These are phyloP conservation scores for Exophiala xenobiotica DNA, from an alignment of 2,329 filamentous ascomycete species.

Conservation along the genomic window DNA sequence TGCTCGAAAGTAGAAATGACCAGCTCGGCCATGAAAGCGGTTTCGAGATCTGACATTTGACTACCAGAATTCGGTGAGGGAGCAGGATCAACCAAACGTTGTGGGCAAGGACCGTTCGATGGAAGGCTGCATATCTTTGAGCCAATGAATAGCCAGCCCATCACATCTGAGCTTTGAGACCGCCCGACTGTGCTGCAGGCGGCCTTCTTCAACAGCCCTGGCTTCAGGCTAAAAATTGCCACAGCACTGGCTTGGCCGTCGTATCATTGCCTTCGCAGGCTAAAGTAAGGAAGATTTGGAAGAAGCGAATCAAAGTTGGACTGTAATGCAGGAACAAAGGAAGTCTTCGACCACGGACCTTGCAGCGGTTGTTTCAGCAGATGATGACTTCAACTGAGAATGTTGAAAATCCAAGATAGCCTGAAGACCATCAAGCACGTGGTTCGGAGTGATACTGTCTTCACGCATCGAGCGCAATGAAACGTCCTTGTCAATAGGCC, in stretches of 20 bases:
- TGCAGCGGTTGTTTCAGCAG: conserved; percentile 25
- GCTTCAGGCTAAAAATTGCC: conserved; percentile 28
- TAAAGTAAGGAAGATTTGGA: conserved; percentile 20
- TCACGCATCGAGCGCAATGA: conserved; percentile 1
- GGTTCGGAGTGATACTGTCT: background rate
- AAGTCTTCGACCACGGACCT: conserved; percentile 22
- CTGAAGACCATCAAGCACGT: conserved; percentile 8
- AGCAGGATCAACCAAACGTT: conserved; percentile 27
- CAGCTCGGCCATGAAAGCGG: conserved; percentile 24
- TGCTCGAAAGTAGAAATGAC: conserved; percentile 27
- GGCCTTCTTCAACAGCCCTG: conserved; percentile 28
- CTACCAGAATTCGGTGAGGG: conserved; percentile 26
- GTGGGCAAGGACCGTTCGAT: conserved; percentile 24
- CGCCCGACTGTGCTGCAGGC: conserved; percentile 30
- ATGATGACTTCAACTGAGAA: conserved; percentile 6
- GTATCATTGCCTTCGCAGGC: conserved; percentile 15
- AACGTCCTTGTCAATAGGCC: conserved; percentile 7
- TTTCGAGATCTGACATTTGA: conserved; percentile 24
- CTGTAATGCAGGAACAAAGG: conserved; percentile 24
- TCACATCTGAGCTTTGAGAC: conserved; percentile 27
- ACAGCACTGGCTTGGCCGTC: conserved; percentile 23
- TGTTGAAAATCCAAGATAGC: background rate
- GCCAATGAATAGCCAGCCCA: conserved; percentile 27
- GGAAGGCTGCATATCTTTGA: conserved; percentile 27
- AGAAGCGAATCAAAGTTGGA: conserved; percentile 18